A percentile compares a stretch with the other conserved stretches of the same genome.
Evolutionary conservation across 768 basidiomycete species (phyloP).

Genomic region (Boletus sp.): DNA sequence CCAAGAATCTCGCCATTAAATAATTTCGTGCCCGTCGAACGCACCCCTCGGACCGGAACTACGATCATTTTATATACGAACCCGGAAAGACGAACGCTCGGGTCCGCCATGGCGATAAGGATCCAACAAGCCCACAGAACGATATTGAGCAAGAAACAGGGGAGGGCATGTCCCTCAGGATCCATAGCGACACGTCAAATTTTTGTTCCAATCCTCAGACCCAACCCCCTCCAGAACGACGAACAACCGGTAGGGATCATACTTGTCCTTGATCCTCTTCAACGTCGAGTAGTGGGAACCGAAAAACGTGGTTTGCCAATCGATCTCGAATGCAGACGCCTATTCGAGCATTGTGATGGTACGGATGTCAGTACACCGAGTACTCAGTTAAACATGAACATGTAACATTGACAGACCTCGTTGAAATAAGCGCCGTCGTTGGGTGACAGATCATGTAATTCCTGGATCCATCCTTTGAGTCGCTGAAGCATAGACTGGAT

Average conservation of each 20-base stretch:
- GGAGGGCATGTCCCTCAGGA: too few species aligned
- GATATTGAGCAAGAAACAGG: too few species aligned
- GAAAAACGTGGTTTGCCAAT: constrained; percentile 44
- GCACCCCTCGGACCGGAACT: too few species aligned
- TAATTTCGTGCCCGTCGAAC: too few species aligned
- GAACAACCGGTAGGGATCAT: constrained; percentile 46
- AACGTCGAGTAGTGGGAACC: constrained; percentile 41
- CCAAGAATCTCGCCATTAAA: background rate
- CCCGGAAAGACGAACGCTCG: background rate
- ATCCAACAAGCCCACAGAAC: too few species aligned
- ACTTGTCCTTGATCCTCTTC: constrained; percentile 41
- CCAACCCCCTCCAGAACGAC: constrained; percentile 46
- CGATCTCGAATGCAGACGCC: constrained; percentile 42
- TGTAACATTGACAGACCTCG: constrained; percentile 38
- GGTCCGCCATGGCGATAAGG: background rate
- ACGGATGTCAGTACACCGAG: background rate
- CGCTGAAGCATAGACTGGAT: constrained; percentile 13
- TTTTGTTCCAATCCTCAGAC: constrained; percentile 46
- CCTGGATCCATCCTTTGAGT: constrained; percentile 5
- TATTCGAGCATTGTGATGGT: too few species aligned
- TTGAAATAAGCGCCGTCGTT: constrained; percentile 44
- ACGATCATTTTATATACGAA: too few species aligned
- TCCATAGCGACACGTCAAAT: constrained; percentile 19
- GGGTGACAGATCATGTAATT: constrained; percentile 27
- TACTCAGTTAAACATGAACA: background rate